Base-by-base conservation (phyloP, 495 filamentous ascomycete species). In the Aspergillus biplanus region DNA sequence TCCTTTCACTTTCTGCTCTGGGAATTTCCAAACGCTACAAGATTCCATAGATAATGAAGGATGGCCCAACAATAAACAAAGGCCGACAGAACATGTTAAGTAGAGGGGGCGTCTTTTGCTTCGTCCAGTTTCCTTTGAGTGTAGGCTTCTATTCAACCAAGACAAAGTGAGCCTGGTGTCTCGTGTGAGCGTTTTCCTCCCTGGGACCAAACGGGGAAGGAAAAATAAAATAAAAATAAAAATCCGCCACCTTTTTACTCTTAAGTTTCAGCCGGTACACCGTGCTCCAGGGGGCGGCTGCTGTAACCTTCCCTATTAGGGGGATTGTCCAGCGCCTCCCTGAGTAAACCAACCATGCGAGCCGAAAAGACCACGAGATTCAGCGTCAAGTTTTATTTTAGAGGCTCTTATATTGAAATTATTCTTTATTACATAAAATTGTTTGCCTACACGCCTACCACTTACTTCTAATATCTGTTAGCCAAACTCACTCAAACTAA, bases 121-220 rank as follows among this genome's bases (percentile, higher is more conserved):
- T 2, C 21, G 1, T 27, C 21, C 21, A 27, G 21, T 27, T 27
- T 27, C 21, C 21, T 27, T 27, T 2, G 21, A 27, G 21, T 27
- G 21, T 2, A 27, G 21, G 21, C 21, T 27, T 1, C 21, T 27
- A 27, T 27, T 27, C 21, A 1, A 27, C 21, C 8, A 18, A n/a
- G 5, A 16, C 15, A 21, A 16, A 27, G 21, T 13, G 4, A 49
- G 16, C 21, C n/a, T 0, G 21, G 47, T 16, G 7, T 49, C 47
- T 49, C 47, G 47, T 49, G 47, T 49, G 47, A 49, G 47, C 8
- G 21, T 49, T 49, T 49, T 49, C 47, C 47, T 49, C 47, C 47
- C 47, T 49, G n/a, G 47, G 47, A 9, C 21, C 21, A 16, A 44
- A 44, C 39, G 39, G 8, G 39, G 8, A 15, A 44, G 39, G 15